Evolutionary conservation across 208 protist species (phyloP), one percentile per base, ranked within the genome.

Genomic region (Wallacemonas collosoma): DNA sequence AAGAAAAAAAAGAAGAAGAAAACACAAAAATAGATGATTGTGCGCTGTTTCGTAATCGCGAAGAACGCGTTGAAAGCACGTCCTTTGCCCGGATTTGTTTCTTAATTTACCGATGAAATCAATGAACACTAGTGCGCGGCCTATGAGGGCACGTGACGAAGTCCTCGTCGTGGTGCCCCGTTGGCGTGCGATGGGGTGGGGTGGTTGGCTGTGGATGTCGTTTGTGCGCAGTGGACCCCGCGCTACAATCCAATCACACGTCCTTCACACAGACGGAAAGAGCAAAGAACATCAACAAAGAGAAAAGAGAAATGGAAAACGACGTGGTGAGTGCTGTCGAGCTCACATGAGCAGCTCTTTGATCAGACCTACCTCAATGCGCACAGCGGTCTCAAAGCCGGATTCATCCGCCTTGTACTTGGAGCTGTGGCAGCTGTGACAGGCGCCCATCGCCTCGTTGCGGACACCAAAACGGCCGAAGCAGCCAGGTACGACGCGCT

Each of bases 351-450:
- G 76, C 17, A 88, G 69, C 55, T 82, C 73, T 26, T 82, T 77
- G 55, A 89, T 77, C 15, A 86, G 65, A 2, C 80, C 84, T 6
- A 88, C 79, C 50, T 83, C 75, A 40, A 88, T 81, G 70, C 77
- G 79, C 48, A 80, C 70, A 14, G 68, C 87, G 2, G 63, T 68
- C 67, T 84, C 77, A 64, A 93, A 86, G 51, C 77, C 81, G 3
- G 67, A 2, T 60, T 93, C 87, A 48, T 86, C 83, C 53, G 82
- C 72, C n/a, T 72, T 64, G 79, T 80, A 88, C 53, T 77, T 53
- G 15, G 82, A 86, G 66, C 69, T 84, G 68, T 89, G 86, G 38
- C 73, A 81, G 55, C 73, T 67, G 62, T 86, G 72, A 45, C 51
- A 69, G 48, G 54, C 54, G 38, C 65, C 75, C 57, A 56, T 79